Conservation (phyloP, 176 grass and related monocot species). For the Alloteropsis semialata region DNA sequence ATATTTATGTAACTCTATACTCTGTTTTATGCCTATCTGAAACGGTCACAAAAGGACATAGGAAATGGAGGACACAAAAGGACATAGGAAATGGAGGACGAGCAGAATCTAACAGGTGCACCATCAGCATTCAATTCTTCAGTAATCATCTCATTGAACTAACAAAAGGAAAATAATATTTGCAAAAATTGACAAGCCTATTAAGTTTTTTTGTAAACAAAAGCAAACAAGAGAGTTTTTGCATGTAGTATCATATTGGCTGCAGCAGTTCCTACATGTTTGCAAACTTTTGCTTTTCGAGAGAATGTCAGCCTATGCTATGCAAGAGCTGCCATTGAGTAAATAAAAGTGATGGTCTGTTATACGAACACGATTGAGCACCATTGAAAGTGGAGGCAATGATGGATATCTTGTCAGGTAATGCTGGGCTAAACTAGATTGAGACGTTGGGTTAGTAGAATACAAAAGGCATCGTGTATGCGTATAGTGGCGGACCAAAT, state of each 20-base stretch:
- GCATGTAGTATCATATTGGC: not conserved
- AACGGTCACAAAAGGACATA: not conserved
- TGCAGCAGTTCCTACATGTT: not conserved
- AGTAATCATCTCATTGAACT: not conserved
- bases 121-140: not conserved
- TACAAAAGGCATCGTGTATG: not conserved
- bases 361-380: not conserved
- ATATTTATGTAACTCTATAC: not conserved
- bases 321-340: not conserved
- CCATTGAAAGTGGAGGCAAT: constrained; percentile 33
- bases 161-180: not conserved
- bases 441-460: constrained; percentile 22
- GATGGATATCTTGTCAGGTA: not conserved
- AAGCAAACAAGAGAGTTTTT: not conserved
- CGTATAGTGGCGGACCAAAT: constrained; percentile 13
- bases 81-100: not conserved
- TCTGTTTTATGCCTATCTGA: not conserved
- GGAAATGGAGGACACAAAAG: not conserved
- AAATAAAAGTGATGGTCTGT: not conserved
- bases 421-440: not conserved
- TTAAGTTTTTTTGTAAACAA: not conserved
- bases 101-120: not conserved
- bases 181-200: not conserved
- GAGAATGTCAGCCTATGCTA: not conserved
- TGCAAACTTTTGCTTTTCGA: not conserved